Base-by-base conservation (phyloP, 1,284 basidiomycete species). In the Cerioporus squamosus region DNA sequence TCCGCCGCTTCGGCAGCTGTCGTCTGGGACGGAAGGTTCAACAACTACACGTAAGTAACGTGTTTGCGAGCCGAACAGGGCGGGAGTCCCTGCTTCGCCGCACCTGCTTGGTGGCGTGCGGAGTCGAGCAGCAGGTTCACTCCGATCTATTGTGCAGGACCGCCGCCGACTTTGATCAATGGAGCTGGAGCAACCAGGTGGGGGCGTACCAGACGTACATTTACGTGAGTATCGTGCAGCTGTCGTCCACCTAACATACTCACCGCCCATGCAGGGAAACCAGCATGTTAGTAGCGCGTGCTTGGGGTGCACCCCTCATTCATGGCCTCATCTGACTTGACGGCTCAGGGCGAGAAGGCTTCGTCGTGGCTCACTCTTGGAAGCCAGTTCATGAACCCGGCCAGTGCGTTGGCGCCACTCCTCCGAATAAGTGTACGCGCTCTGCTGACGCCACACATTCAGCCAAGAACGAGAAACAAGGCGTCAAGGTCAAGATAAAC, bases 141-240 rank as follows among this genome's bases (percentile, higher is more conserved):
- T 23, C 44, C 22, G 26, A 18, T 20, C 20, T 8, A n/a, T 47
- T 26, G 48, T 33, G 22, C 56, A 68, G 68, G 50, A 65, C 65
- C 15, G 60, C 65, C 15, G 55, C 66, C 9, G 66, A 69, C 56
- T 68, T 69, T 26, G 59, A 69, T 50, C 49, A 62, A 53, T 68
- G 68, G 66, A 67, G 65, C 60, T 69, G 68, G 66, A 69, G 63
- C 60, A 68, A 64, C 49, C 65, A 68, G 33, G 65, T 67, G 26
- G 68, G 68, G 8, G 36, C 57, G n/a, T 69, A 67, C 51, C 68
- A 68, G 60, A 69, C 68, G 44, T 69, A 68, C 51, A 69, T 69
- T 51, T 68, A 68, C 56, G 68, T 67, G 44, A 61, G 66, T 44
- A 18, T 33, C 31, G 38, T 6, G 12, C 24, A 31, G 12, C 36